phyloP scores from a whole-genome alignment of 306 rosid genomes.

The Acmispon strigosus region DNA sequence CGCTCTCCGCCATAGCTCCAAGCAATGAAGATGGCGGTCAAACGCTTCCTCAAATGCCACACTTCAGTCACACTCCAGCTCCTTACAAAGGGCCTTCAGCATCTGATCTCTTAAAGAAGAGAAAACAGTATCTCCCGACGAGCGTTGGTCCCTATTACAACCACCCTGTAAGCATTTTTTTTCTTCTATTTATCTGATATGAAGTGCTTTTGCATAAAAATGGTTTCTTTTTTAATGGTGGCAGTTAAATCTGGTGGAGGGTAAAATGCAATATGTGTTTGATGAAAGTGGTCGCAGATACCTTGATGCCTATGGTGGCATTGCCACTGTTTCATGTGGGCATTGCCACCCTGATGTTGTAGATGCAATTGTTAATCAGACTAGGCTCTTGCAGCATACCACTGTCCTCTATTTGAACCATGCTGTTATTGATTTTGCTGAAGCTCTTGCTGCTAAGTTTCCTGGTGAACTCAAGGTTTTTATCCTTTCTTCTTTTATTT shows the following conservation, averaged over 20 bases:
- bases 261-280: constrained; percentile 44
- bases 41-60: constrained; percentile 33
- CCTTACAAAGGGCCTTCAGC: constrained; percentile 39
- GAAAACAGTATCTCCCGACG: constrained; percentile 32
- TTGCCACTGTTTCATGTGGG: constrained; percentile 45
- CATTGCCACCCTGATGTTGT: constrained; percentile 46
- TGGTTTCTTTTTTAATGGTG: neutral
- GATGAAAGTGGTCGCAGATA: constrained; percentile 43
- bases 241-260: constrained; percentile 48
- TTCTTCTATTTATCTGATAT: neutral
- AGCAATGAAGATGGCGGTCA: neutral
- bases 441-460: constrained; percentile 36
- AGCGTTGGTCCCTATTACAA: constrained; percentile 14
- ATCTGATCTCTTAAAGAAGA: constrained; percentile 29
- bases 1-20: constrained; percentile 15
- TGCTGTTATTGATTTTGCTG: constrained; percentile 37
- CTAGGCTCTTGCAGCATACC: constrained; percentile 40
- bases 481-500: neutral
- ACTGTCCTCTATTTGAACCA: constrained; percentile 36
- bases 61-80: constrained; percentile 28
- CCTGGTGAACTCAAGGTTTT: constrained; percentile 40
- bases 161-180: constrained; percentile 29
- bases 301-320: constrained; percentile 43
- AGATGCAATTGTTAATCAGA: constrained; percentile 33
- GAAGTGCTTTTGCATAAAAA: neutral